Evolutionary conservation across 2,329 filamentous ascomycete species (phyloP).

Genomic region (Falciphora oryzae): DNA sequence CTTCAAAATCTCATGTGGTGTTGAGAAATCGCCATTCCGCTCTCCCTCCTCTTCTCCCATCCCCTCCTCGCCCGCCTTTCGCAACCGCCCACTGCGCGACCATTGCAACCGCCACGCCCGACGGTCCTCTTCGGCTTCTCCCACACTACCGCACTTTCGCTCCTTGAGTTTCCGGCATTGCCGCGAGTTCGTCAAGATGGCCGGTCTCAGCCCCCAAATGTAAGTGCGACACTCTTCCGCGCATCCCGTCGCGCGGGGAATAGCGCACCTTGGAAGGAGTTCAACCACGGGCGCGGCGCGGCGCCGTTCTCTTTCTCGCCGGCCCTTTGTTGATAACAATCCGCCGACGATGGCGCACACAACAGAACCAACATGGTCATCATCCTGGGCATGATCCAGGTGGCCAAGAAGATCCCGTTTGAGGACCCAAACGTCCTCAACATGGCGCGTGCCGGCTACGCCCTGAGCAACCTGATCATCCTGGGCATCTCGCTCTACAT

Average conservation of each 20-base stretch:
- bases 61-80: background rate
- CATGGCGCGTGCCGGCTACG: constrained; percentile 48
- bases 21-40: background rate
- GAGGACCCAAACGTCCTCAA: constrained; percentile 67
- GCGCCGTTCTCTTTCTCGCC: background rate
- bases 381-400: constrained; percentile 97
- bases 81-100: background rate
- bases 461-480: constrained; percentile 72
- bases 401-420: constrained; percentile 91
- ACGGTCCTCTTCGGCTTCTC: background rate
- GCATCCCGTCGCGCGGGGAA: background rate
- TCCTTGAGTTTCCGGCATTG: background rate
- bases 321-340: constrained; percentile 17
- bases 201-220: constrained; percentile 57
- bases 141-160: background rate
- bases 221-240: constrained; percentile 31
- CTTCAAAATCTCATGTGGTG: constrained; percentile 1
- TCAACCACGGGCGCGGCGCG: background rate
- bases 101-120: background rate
- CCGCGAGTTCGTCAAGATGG: constrained; percentile 45
- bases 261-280: background rate
- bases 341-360: constrained; percentile 8
- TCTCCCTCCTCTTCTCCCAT: background rate
- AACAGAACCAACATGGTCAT: constrained; percentile 84
- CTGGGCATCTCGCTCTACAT: constrained; percentile 79